These are phyloP conservation scores for Favolaschia claudopus DNA, from an alignment of 768 basidiomycete genomes.

Conservation along the genomic window DNA sequence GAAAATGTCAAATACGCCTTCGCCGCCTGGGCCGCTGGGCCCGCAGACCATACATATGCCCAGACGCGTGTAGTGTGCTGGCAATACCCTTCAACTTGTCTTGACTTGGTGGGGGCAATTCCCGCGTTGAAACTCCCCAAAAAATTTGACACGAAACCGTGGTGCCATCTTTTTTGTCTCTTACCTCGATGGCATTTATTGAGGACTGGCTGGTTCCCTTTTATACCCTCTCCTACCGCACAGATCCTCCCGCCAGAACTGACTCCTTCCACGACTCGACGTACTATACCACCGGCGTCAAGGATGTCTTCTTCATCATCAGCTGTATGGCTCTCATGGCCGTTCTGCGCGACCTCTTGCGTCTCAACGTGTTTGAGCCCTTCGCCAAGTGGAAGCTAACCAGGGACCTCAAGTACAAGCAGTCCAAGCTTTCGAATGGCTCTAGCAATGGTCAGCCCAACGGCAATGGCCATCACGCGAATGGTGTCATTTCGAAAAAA, in stretches of 20 bases:
- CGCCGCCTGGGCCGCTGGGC: too few species aligned
- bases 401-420: conserved; percentile 51
- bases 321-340: conserved; percentile 89
- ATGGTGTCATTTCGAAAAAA: conserved; percentile 38
- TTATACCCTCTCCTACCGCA: conserved; percentile 77
- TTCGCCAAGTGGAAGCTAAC: conserved; percentile 81
- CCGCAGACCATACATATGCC: too few species aligned
- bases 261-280: conserved; percentile 77
- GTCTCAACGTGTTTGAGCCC: conserved; percentile 80
- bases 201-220: conserved; percentile 67
- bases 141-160: conserved; percentile 1
- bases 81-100: too few species aligned
- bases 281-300: conserved; percentile 77
- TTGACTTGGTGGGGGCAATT: too few species aligned
- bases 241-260: conserved; percentile 56
- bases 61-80: too few species aligned
- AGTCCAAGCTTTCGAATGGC: conserved; percentile 35
- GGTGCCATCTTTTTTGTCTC: conserved; percentile 16
- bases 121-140: conserved; percentile 4
- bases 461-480: conserved; percentile 32
- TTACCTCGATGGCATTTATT: conserved; percentile 46
- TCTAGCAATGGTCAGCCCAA: conserved; percentile 34
- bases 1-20: too few species aligned
- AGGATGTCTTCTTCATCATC: conserved; percentile 82
- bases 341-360: conserved; percentile 78